Evolutionary conservation across 148 eudicot species (phyloP).

Genomic region (Amaranthus palmeri): DNA sequence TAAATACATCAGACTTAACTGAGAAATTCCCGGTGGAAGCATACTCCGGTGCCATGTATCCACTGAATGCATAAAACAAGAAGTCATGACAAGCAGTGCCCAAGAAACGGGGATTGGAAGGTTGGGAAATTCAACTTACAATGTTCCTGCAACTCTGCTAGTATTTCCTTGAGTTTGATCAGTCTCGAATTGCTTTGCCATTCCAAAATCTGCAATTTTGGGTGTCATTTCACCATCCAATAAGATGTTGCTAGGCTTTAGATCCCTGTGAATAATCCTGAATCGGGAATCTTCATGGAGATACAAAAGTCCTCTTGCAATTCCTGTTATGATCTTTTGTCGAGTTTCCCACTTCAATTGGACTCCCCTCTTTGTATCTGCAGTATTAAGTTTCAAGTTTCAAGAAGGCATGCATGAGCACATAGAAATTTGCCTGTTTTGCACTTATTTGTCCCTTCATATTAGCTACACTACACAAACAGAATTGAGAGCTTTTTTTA

Average conservation of each 20-base stretch:
- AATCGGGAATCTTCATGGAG: constrained; percentile 54
- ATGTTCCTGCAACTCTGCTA: constrained; percentile 28
- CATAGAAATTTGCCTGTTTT: not conserved
- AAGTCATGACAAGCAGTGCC: not conserved
- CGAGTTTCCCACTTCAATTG: constrained; percentile 23
- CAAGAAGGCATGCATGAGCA: too few relatives aligned
- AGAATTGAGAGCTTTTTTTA: not conserved
- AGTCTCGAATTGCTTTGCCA: constrained; percentile 50
- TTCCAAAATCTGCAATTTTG: constrained; percentile 75
- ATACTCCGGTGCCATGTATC: not conserved
- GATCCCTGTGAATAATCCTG: not conserved
- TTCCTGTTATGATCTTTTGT: constrained; percentile 42
- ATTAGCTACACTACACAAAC: constrained; percentile 9
- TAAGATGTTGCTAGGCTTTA: too few relatives aligned
- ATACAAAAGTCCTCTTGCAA: constrained; percentile 63
- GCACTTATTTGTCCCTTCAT: not conserved
- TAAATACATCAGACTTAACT: constrained; percentile 17
- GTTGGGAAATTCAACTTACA: not conserved
- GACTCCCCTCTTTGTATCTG: constrained; percentile 18
- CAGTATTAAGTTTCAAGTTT: not conserved
- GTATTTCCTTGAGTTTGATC: constrained; percentile 62
- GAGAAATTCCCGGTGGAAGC: constrained; percentile 17
- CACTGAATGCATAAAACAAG: constrained; percentile 11
- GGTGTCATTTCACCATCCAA: constrained; percentile 29
- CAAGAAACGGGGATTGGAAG: not conserved